Base-by-base conservation (phyloP, 345 rosid genomes). In the Hirschfeldia incana region DNA sequence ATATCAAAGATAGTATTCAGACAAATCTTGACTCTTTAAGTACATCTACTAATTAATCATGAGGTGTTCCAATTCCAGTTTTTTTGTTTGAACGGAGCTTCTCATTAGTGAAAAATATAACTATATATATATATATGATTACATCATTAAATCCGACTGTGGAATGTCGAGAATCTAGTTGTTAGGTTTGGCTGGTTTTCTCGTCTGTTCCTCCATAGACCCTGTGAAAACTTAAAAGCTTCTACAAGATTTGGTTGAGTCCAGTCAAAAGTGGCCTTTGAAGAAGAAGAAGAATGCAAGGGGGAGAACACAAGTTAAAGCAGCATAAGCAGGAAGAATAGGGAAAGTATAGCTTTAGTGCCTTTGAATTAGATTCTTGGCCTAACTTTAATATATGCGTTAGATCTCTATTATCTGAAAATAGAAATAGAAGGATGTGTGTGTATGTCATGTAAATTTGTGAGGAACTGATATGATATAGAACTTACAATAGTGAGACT, bases 401-500 rank as follows among this genome's bases (percentile, higher is more conserved):
- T 5, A n/a, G 57, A 6, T 57, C 28, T 21, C 4, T 57, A 57
- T 57, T 57, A 57, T 17, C 21, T 57, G 61, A 17, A 55, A 17
- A 55, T 17, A 51, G 8, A 59, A 68, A 8, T 53, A 53, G 4
- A 59, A 68, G 12, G 32, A 4, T 9, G 16, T 58, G 30, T 67
- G 10, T 37, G 30, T 30, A 67, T 57, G n/a, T 67, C 67, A 29
- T 8, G 51, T 27, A 32, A 15, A 69, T 32, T 29, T 67, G 49
- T 36, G 21, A 4, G 60, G 69, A 60, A 12, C n/a, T 39, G 69
- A 59, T 32, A 76, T 67, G 33, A 44, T 67, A 46, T 74, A 33
- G 10, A 55, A 1, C 64, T 16, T 13, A 65, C 33, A 32, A 76
- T 58, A 39, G 2, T 11, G 34, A 42, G 60, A 42, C 79, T 44